Evolutionary conservation across 176 grass and related monocot genomes (phyloP), one percentile per base, ranked within the genome.

Genomic region (Carex pumila): DNA sequence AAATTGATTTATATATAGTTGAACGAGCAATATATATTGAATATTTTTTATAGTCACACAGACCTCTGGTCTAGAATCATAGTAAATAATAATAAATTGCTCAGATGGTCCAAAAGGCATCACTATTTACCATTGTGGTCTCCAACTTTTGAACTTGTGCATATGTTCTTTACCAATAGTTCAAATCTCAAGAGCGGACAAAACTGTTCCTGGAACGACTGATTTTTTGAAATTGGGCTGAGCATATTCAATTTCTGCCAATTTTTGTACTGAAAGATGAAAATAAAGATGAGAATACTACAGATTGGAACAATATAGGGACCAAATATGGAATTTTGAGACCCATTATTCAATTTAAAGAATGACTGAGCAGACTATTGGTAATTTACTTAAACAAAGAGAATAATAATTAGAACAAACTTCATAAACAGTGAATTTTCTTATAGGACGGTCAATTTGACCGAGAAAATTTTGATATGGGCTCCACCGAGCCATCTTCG

Each of bases 371-470:
- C 52, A 57, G 13, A 34, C 6, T 50, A 57, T 78, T 78, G 7
- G 25, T 78, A 56, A 34, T 57, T 49, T 74, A 53, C 71, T 29
- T 25, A 30, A 74, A 74, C 45, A 74, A 74, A 52, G 43, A 52
- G 19, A 74, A 22, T 74, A 71, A n/a, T 18, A 25, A 73, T 21
- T 50, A 73, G 19, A 25, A 73, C 8, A 25, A 34, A 66, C 14
- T 36, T 66, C 64, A 34, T 66, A 13, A 66, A 73, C 70, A 50
- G 70, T 66, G n/a, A 50, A 49, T 11, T 52, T 54, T 56, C 73
- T 1, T 57, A 78, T 81, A 98, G 95, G 89, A 91, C 49, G 95
- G 95, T 72, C 90, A 88, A 68, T 94, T 98, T 86, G 90, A 98
- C 30, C 86, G 32, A 85, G 91, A 78, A 85, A 94, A 98, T 93